Conservation (phyloP, 2,329 filamentous ascomycete species). For the Geoglossum cookeanum region DNA sequence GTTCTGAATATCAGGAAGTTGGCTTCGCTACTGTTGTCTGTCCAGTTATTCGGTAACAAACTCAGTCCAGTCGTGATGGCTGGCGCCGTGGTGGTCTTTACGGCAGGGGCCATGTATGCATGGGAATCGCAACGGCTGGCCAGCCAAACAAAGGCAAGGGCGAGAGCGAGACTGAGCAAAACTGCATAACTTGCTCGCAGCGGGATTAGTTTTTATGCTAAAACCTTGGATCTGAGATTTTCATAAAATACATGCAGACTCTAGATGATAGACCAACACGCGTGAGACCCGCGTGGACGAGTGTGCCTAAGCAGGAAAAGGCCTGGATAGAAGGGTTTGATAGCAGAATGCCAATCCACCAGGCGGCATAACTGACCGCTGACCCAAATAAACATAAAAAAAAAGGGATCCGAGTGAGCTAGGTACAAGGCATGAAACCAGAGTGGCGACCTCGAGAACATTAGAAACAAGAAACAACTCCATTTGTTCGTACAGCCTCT, state of each 20-base stretch:
- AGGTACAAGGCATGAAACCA: neutral
- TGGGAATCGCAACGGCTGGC: constrained; percentile 34
- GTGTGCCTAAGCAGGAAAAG: neutral
- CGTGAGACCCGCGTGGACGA: neutral
- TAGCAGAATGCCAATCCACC: neutral
- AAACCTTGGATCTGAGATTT: neutral
- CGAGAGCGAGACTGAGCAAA: neutral
- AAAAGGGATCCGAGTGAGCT: neutral
- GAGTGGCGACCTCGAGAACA: neutral
- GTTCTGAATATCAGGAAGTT: constrained; percentile 91
- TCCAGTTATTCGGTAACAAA: constrained; percentile 82
- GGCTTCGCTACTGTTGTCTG: constrained; percentile 75
- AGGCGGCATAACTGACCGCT: neutral
- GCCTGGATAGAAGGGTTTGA: neutral
- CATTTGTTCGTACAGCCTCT: neutral
- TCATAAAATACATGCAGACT: neutral
- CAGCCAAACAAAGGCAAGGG: neutral
- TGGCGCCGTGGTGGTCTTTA: constrained; percentile 73
- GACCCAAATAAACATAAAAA: neutral
- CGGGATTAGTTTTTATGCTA: neutral
- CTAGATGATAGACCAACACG: neutral
- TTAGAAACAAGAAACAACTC: neutral
- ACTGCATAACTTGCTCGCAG: neutral
- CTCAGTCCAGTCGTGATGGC: constrained; percentile 57
- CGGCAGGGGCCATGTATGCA: constrained; percentile 78